Base-by-base conservation (phyloP, 2,329 filamentous ascomycete species). In the Colletotrichum sp. region DNA sequence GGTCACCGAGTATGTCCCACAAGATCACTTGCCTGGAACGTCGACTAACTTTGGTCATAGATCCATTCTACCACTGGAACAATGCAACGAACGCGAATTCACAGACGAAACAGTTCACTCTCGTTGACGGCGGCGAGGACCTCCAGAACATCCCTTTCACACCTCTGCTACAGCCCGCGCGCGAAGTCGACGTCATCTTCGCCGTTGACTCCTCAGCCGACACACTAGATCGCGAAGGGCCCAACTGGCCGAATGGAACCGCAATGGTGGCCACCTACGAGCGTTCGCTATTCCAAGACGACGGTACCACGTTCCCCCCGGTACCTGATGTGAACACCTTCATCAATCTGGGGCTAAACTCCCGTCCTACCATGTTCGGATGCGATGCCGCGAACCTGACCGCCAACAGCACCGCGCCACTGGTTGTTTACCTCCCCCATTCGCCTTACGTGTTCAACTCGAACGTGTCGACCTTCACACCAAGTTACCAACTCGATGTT, bases 341-440 rank as follows among this genome's bases (percentile, higher is more conserved):
- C 79, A 79, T 92, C 78, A 88, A 90, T 79, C 83, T 90, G 12
- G 89, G 90, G 18, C 85, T 93, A 75, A 93, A 93, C 85, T 85
- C 87, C 72, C 87, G 87, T 44, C 91, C 92, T 1, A 88, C 88
- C 67, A 93, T 94, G 81, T 93, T 93, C 82, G 92, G 92, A 79
- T 93, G 92, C 85, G 85, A 89, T 78, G 76, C 79, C 77, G 7
- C 89, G 0, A 88, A 88, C 79, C 89, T 92, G 28, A 90, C 91
- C 1, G 79, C 83, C 52, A 24, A 21, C 34, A 87, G 84, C 4
- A 89, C 90, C 77, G 85, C 90, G 0, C 95, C 96, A 0, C 85
- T 98, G 2, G 88, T 98, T 77, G 95, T 98, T 78, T 99, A 99
- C 87, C 84, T 99, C 60, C 95, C 97, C 76, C 97, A 96, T 82